These are phyloP conservation scores for Clavariopsis aquatica DNA, from an alignment of 495 filamentous ascomycete species.

Conservation along the genomic window DNA sequence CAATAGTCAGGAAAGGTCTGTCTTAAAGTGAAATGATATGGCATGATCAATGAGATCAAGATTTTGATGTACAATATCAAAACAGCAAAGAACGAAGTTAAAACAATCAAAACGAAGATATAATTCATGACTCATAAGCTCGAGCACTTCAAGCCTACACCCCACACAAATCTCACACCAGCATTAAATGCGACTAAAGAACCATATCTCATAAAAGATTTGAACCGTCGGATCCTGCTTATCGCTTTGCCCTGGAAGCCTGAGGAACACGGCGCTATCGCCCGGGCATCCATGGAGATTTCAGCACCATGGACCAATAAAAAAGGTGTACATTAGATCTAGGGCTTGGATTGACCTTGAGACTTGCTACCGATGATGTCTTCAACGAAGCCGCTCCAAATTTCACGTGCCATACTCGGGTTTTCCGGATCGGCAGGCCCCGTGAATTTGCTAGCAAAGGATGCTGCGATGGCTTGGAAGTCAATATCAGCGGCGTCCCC, in stretches of 20 bases:
- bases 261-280: background rate
- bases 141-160: slow-evolving; percentile 34
- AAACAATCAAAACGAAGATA: slow-evolving; percentile 11
- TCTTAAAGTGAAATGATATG: too few species aligned
- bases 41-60: too few species aligned
- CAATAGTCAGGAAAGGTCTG: too few species aligned
- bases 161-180: background rate
- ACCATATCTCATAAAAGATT: background rate
- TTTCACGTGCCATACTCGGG: slow-evolving; percentile 50
- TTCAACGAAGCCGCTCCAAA: slow-evolving; percentile 61
- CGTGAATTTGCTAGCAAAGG: slow-evolving; percentile 47
- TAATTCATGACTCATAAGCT: slow-evolving; percentile 33
- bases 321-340: background rate
- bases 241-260: background rate
- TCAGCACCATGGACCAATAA: slow-evolving; percentile 1
- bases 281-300: background rate
- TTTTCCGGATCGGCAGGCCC: slow-evolving; percentile 41
- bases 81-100: too few species aligned
- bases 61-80: too few species aligned
- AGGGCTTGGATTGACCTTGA: background rate
- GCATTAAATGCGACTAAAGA: background rate
- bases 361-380: slow-evolving; percentile 55
- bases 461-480: slow-evolving; percentile 59
- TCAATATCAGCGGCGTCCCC: slow-evolving; percentile 62
- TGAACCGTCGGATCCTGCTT: background rate